Evolutionary conservation across 257 asterid genomes (phyloP), one percentile per base, ranked within the genome.

Genomic region (Fraxinus pennsylvanica): DNA sequence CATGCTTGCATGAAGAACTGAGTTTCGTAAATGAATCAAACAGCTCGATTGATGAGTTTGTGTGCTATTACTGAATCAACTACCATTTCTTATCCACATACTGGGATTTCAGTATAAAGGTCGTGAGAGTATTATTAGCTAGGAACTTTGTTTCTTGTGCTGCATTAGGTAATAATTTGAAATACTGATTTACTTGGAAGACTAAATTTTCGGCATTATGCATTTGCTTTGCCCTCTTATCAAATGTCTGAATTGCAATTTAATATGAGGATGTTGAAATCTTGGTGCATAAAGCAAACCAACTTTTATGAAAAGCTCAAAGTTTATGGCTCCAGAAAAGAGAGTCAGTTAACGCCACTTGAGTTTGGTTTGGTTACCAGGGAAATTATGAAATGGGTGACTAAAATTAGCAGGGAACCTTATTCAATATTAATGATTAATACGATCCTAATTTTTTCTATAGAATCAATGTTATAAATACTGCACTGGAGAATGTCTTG

Each of bases 131-230:
- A 50, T 50, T 50, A 50, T 17, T 59, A 33, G 36, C 36, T 33
- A 27, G 10, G 30, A 41, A 73, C 39, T 66, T 2, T 66, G 1
- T 47, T 7, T 78, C 21, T 10, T 25, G 65, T 72, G 57, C 73
- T 61, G 36, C 57, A 70, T 25, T 47, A 17, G 35, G 54, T 75
- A 66, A 52, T 29, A 39, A 38, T 80, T 54, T 54, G 15, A 68
- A 54, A 50, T 71, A 39, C 36, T 35, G 22, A 13, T 74, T 47
- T 54, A 21, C 1, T 22, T 33, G 21, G 38, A 35, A 36, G 38
- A 10, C 52, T 38, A 70, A 43, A 15, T 36, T 43, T 10, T 13
- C 1, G 52, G 19, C 52, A 63, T 71, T 0, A 33, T 25, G 12
- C 68, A 50, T 17, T 39, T 50, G 4, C 47, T 52, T 73, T 65